Base-by-base conservation (phyloP, 2,329 filamentous ascomycete species). In the Pyricularia grisea region DNA sequence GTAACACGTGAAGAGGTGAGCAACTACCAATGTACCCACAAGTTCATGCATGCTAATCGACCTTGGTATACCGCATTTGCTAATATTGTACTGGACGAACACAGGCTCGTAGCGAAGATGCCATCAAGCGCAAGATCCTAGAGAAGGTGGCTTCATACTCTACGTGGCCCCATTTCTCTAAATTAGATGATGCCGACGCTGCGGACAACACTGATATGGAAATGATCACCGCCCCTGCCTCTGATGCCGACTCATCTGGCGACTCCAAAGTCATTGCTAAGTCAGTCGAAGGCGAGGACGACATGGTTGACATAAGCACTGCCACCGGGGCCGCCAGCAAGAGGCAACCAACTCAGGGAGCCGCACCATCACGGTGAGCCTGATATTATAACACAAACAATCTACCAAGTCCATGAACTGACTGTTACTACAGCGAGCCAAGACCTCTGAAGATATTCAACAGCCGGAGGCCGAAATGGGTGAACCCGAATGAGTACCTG, bases 241-340 rank as follows among this genome's bases (percentile, higher is more conserved):
- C 87, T 0, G 86, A 88, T 71, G 87, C 85, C 3, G 87, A 91
- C 71, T 90, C 88, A 4, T 88, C 88, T 4, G 87, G 85, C 11
- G 91, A 91, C 72, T 83, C 86, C 27, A 91, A 90, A 75, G 84
- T 97, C 65, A 87, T 90, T 70, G 90, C 92, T 64, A 86, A 88
- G 31, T 97, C 94, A 3, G 86, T 97, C 1, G 90, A 94, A 76
- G 92, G 93, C 11, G 94, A 97, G 77, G 94, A 97, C 71, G 92
- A 92, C 71, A 88, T 97, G 74, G 92, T 98, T 6, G 92, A 97
- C 75, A 89, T 99, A 20, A 92, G 91, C 0, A 94, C 97, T 60
- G 55, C 67, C 90, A 89, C 88, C 68, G 90, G 58, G 11, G 58
- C 10, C 58, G 25, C 65, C 12, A 27, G 33, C 36, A 36, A 20